Conservation (phyloP, 2,329 filamentous ascomycete genomes). For the Chaetomiaceae sp. region DNA sequence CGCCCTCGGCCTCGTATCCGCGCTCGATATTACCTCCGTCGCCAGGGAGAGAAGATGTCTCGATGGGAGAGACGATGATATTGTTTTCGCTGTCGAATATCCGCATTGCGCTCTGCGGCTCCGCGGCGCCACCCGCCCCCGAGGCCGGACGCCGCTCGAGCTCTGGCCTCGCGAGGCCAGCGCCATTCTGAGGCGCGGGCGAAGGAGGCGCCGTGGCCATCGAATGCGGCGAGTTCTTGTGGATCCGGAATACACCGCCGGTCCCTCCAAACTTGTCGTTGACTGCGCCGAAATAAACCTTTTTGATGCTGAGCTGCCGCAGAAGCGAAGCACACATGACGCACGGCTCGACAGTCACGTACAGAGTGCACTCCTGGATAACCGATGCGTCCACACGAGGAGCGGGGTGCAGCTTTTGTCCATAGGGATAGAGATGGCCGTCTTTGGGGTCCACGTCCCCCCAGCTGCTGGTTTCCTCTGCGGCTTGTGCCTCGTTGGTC, state of each 20-base stretch:
- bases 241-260: conserved; percentile 85
- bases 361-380: conserved; percentile 69
- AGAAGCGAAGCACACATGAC: conserved; percentile 97
- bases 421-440: conserved; percentile 56
- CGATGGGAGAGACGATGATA: conserved; percentile 7
- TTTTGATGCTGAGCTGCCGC: conserved; percentile 79
- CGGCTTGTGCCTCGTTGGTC: conserved; percentile 27
- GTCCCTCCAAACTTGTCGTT: conserved; percentile 98
- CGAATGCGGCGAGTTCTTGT: conserved; percentile 53
- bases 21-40: conserved; percentile 68
- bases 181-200: conserved; percentile 26
- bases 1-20: conserved; percentile 78
- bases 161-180: conserved; percentile 26
- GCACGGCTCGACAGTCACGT: conserved; percentile 97
- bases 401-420: conserved; percentile 52
- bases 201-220: conserved; percentile 39
- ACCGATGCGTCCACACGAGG: conserved; percentile 61
- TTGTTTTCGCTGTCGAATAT: conserved; percentile 12
- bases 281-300: conserved; percentile 89
- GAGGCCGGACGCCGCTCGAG: conserved; percentile 23
- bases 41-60: conserved; percentile 32
- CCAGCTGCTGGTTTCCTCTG: conserved; percentile 38
- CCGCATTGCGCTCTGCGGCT: conserved; percentile 7
- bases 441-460: conserved; percentile 50
- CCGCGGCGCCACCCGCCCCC: conserved; percentile 1